These are phyloP conservation scores for Lachnellula arida DNA, from an alignment of 2,329 filamentous ascomycete species.

Conservation along the genomic window DNA sequence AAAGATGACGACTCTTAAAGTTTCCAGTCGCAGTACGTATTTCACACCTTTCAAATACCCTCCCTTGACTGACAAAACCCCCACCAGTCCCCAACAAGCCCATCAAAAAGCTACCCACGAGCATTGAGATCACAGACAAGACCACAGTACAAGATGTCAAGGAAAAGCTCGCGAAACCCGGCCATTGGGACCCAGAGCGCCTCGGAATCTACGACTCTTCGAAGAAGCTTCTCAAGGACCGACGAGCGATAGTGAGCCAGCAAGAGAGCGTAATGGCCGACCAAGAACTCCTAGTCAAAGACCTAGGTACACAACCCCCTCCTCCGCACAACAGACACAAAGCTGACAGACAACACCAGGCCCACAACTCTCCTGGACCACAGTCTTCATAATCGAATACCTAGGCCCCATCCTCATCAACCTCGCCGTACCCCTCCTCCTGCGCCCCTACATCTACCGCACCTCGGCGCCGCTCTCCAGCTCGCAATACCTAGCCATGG, in stretches of 20 bases:
- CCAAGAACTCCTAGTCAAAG: conserved; percentile 76
- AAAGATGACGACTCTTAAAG: not conserved
- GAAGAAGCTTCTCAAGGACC: conserved; percentile 60
- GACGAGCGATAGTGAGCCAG: conserved; percentile 48
- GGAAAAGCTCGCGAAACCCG: conserved; percentile 53
- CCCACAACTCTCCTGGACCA: conserved; percentile 84
- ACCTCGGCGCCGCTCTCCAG: conserved; percentile 50
- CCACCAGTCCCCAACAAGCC: conserved; percentile 27
- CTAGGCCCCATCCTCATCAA: conserved; percentile 87
- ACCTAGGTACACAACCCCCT: conserved; percentile 62
- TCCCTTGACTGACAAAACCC: not conserved
- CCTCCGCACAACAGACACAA: not conserved
- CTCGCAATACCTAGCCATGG: conserved; percentile 69
- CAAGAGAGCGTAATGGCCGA: conserved; percentile 44
- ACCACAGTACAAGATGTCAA: conserved; percentile 59
- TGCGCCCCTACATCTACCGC: conserved; percentile 68
- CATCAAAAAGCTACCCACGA: conserved; percentile 48
- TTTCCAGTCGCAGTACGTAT: not conserved
- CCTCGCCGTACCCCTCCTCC: conserved; percentile 61
- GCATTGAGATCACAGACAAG: conserved; percentile 39
- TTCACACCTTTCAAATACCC: not conserved
- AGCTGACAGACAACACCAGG: conserved; percentile 52
- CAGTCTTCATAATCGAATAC: conserved; percentile 94
- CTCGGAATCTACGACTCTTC: conserved; percentile 57
- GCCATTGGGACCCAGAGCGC: conserved; percentile 49